A percentile compares a stretch with the other conserved stretches of the same genome.
These are phyloP conservation scores for Neodidymelliopsis sp. DNA, from an alignment of 2,329 filamentous ascomycete genomes.

Conservation along the genomic window DNA sequence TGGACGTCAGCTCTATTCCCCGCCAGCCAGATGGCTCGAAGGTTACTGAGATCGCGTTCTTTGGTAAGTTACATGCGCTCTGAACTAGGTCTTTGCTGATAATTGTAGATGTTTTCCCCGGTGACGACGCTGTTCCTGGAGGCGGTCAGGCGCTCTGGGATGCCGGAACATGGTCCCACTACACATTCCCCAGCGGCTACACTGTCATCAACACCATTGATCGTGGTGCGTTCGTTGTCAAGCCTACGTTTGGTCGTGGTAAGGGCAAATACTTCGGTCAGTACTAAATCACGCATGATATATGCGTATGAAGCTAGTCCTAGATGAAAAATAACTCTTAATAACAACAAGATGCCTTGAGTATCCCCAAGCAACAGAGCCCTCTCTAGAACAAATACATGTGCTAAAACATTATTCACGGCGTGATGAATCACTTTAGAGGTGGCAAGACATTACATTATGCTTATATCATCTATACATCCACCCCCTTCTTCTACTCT, in stretches of 20 bases:
- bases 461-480: too few species aligned
- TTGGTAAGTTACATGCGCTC: too few species aligned
- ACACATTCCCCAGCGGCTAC: conserved; percentile 50
- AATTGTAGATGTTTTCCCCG: conserved; percentile 53
- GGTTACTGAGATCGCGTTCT: conserved; percentile 54
- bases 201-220: conserved; percentile 61
- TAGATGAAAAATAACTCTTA: conserved; percentile 8
- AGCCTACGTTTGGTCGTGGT: conserved; percentile 35
- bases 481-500: too few species aligned
- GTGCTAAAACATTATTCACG: too few species aligned
- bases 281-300: conserved; percentile 6
- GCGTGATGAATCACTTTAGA: too few species aligned
- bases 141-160: conserved; percentile 51
- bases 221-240: conserved; percentile 48
- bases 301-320: background rate
- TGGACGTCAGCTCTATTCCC: conserved; percentile 52
- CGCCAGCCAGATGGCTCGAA: conserved; percentile 45
- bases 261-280: conserved; percentile 38
- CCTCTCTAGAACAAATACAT: too few species aligned
- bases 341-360: conserved; percentile 3
- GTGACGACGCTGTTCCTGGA: conserved; percentile 46
- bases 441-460: too few species aligned
- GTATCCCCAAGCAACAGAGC: too few species aligned
- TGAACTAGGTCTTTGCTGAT: too few species aligned
- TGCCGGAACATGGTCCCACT: conserved; percentile 54